Evolutionary conservation across 2,329 filamentous ascomycete genomes (phyloP).

Genomic region (Calonectria montana): DNA sequence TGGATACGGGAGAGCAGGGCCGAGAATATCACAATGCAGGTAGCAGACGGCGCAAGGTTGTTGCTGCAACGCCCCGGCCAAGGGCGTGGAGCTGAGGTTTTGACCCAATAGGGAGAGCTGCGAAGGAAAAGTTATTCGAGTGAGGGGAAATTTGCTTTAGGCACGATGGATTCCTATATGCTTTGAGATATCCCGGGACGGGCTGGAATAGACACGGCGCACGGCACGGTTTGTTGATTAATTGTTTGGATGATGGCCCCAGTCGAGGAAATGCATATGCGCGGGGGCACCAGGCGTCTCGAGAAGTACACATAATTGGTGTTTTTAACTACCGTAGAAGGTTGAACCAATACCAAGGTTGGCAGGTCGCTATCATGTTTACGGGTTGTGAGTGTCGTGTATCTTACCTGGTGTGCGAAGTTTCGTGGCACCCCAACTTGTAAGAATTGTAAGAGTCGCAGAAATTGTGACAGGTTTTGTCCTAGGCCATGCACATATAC

Average conservation of each 20-base stretch:
- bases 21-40: slow-evolving; percentile 49
- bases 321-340: slow-evolving; percentile 27
- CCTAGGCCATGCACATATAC: neutral
- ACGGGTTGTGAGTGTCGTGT: neutral
- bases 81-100: slow-evolving; percentile 38
- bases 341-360: neutral
- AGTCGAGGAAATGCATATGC: neutral
- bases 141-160: neutral
- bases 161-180: slow-evolving; percentile 6
- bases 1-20: slow-evolving; percentile 43
- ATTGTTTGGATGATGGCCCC: slow-evolving; percentile 24
- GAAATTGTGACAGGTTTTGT: neutral
- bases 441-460: neutral
- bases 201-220: slow-evolving; percentile 36
- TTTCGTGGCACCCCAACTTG: neutral
- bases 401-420: neutral
- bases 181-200: slow-evolving; percentile 21
- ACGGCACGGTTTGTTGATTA: slow-evolving; percentile 27
- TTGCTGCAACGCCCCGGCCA: slow-evolving; percentile 35
- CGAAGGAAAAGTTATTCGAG: neutral
- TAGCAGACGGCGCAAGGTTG: slow-evolving; percentile 52
- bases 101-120: neutral
- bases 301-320: slow-evolving; percentile 22
- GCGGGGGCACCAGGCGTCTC: neutral
- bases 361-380: neutral